phyloP scores from a whole-genome alignment of 345 rosid genomes.

The Aquilaria sinensis region DNA sequence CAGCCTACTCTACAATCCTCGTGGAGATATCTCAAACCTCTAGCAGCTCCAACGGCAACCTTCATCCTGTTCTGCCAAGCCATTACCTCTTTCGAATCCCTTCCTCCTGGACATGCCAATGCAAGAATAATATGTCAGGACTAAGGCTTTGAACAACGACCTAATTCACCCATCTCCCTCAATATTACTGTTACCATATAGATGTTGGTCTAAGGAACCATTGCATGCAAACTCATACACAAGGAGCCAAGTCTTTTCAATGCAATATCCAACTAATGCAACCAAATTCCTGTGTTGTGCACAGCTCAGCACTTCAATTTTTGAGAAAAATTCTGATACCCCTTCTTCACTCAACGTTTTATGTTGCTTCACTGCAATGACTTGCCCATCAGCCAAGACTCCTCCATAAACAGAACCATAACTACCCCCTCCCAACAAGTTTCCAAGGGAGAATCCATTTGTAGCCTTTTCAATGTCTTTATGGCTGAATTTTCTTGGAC shows the following conservation, averaged over 20 bases:
- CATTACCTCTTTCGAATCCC: conserved; percentile 27
- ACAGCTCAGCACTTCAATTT: conserved; percentile 60
- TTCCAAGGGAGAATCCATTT: conserved; percentile 33
- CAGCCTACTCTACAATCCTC: conserved; percentile 76
- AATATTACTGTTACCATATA: conserved; percentile 33
- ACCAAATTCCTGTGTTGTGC: conserved; percentile 68
- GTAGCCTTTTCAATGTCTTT: conserved; percentile 46
- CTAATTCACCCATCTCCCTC: background rate
- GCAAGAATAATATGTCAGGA: background rate
- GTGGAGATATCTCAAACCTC: conserved; percentile 67
- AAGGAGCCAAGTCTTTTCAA: conserved; percentile 49
- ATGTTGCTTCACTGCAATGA: conserved; percentile 55
- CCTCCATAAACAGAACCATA: conserved; percentile 52
- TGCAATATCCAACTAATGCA: conserved; percentile 59
- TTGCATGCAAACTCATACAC: conserved; percentile 63
- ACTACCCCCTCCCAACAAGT: conserved; percentile 54
- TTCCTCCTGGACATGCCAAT: conserved; percentile 17
- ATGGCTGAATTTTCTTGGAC: conserved; percentile 42
- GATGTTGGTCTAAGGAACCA: conserved; percentile 56
- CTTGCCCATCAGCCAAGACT: conserved; percentile 44
- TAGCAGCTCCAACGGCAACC: conserved; percentile 61
- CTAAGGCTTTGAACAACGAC: background rate
- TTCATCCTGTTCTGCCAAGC: conserved; percentile 39
- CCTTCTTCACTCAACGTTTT: conserved; percentile 40
- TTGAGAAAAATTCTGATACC: conserved; percentile 54